Evolutionary conservation across 2,329 filamentous ascomycete species (phyloP).

Genomic region (Penicillium aurantiogriseum): DNA sequence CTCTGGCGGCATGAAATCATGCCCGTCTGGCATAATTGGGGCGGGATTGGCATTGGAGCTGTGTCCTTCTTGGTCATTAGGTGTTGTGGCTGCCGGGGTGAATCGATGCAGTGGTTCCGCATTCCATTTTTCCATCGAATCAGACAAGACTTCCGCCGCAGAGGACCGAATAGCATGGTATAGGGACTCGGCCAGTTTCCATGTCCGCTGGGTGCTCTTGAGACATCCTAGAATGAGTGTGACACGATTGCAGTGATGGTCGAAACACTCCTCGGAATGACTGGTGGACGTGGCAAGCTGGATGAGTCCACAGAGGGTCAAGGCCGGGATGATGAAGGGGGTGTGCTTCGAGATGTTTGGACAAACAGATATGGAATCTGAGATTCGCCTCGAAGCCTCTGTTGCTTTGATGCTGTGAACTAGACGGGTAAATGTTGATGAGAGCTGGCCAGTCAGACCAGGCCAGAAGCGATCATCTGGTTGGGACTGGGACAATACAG

Average conservation of each 20-base stretch:
- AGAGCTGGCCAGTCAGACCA: constrained; percentile 25
- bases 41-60: constrained; percentile 14
- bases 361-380: constrained; percentile 34
- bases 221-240: constrained; percentile 37
- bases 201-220: constrained; percentile 32
- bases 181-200: constrained; percentile 31
- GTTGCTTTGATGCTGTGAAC: constrained; percentile 39
- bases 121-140: constrained; percentile 30
- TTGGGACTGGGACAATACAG: constrained; percentile 27
- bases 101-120: constrained; percentile 26
- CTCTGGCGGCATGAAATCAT: constrained; percentile 28
- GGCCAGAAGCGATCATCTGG: constrained; percentile 29
- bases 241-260: constrained; percentile 40
- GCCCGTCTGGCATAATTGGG: constrained; percentile 22
- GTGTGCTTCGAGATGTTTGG: constrained; percentile 34
- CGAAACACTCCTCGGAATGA: constrained; percentile 39
- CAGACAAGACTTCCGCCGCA: constrained; percentile 30
- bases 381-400: constrained; percentile 35
- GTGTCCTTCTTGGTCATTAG: constrained; percentile 19
- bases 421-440: constrained; percentile 33
- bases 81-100: constrained; percentile 20
- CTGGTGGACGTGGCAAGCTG: constrained; percentile 35
- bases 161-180: constrained; percentile 29
- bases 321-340: constrained; percentile 31
- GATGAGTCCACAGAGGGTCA: constrained; percentile 35